Evolutionary conservation across 345 rosid species (phyloP), one percentile per base, ranked within the genome.

Genomic region (Heritiera littoralis): DNA sequence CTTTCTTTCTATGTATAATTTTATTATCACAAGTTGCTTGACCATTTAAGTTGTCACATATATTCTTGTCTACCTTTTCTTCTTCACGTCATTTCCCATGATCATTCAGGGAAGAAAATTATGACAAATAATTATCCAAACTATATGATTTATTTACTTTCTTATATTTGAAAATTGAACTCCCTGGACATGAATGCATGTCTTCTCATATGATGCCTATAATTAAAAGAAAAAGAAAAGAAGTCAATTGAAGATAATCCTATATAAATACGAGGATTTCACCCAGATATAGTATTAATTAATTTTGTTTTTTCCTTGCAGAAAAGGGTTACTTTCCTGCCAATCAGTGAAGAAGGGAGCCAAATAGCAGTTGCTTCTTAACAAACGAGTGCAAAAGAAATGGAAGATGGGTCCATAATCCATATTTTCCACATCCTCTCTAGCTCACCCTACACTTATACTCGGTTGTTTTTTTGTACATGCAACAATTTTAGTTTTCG

Each of bases 301-400:
- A 35, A 1, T 38, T 43, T 40, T 69, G 41, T n/a, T 8, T 4
- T 2, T 58, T 40, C 11, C 54, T n/a, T 61, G 41, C 93, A 96
- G 98, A 96, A 80, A 77, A 86, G 98, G 73, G 99, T 94, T 81
- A 96, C 90, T 85, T 94, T 93, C 92, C 71, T 80, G 86, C 82
- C 92, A 49, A 72, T 83, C 78, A 86, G 69, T 20, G 98, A 81
- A 82, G 93, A 85, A 78, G 92, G 87, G 64, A 86, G 72, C 90
- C 92, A 88, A 75, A 88, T 89, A 79, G 87, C 87, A 1, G 92
- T 91, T 54, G 88, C 91, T 76, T 90, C 92, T 68, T 89, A 17
- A 82, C 17, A 20, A 2, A 2, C 61, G 1, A 55, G 58, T 7
- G 46, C 40, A 54, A n/a, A 49, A 9, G 30, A 32, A 59, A 45